Base-by-base conservation (phyloP, 2,329 filamentous ascomycete species). In the Trichophyton simii region DNA sequence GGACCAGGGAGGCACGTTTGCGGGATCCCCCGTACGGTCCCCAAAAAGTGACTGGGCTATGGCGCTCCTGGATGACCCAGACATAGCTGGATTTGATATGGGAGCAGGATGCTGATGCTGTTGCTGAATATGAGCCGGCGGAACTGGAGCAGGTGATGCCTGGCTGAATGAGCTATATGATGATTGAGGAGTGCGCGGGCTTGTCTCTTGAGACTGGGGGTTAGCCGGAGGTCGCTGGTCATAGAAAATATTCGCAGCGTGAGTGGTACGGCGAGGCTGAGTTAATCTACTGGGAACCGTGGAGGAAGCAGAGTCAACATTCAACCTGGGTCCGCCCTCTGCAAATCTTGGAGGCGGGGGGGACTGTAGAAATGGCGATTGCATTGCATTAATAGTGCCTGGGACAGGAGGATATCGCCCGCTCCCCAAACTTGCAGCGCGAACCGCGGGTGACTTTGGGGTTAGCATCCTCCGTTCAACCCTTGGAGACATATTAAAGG, bases 381-480 rank as follows among this genome's bases (percentile, higher is more conserved):
- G 71, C 7, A 69, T 64, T 28, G 50, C 50, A n/a, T 54, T 70
- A 15, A 70, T 65, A 42, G 71, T 74, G 8, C 68, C 69, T 9
- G 71, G 67, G 41, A 64, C 34, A 8, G 67, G 57, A 50, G 50
- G n/a, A n/a, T 65, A 66, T 50, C 68, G 69, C 34, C 34, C 34
- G 11, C 69, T 67, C 50, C 66, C 64, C 1, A 67, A 58, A 44
- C 69, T 67, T 18, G 68, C 67, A 59, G 74, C 70, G 3, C 72
- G 71, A 25, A 71, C 67, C 9, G 72, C 72, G 2, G 74, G 74
- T 15, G 74, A 76, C 18, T 67, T 67, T 31, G 73, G 73, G 20
- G 70, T 70, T 57, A 73, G 70, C 28, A 68, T 64, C 48, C 69
- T 69, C n/a, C 70, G 69, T 18, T 65, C 67, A 58, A 67, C 67